These are phyloP conservation scores for Paramecium bursaria DNA, from an alignment of 73 alveolate species.

Conservation along the genomic window DNA sequence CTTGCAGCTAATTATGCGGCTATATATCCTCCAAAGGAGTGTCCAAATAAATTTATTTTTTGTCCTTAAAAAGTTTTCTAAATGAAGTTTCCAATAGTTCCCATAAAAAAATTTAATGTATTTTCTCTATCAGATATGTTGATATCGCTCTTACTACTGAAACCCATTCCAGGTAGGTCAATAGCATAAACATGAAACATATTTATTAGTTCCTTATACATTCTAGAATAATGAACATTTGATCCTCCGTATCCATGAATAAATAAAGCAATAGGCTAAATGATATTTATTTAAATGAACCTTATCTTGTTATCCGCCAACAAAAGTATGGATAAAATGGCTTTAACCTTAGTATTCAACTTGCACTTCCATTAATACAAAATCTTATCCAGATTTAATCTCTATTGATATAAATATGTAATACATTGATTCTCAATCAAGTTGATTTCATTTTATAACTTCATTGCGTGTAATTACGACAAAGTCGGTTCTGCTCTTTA, in stretches of 20 bases:
- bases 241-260: conserved; percentile 56
- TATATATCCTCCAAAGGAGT: conserved; percentile 53
- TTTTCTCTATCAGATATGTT: not conserved
- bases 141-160: conserved; percentile 21
- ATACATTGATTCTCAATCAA: conserved; percentile 13
- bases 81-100: conserved; percentile 4
- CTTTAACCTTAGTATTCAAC: not conserved
- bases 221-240: conserved; percentile 54
- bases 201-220: conserved; percentile 17
- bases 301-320: conserved; percentile 42
- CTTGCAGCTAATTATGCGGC: conserved; percentile 47
- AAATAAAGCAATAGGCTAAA: not conserved
- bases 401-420: not conserved
- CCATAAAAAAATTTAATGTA: conserved; percentile 50
- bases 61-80: not conserved
- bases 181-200: conserved; percentile 2
- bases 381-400: not conserved
- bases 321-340: conserved; percentile 17
- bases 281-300: not conserved
- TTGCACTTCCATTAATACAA: not conserved
- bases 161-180: conserved; percentile 61
- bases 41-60: conserved; percentile 46
- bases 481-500: no score
- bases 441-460: conserved; percentile 21
- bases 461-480: no score